Evolutionary conservation across 176 grass and related monocot species (phyloP).

Genomic region (Oryza rufipogon): DNA sequence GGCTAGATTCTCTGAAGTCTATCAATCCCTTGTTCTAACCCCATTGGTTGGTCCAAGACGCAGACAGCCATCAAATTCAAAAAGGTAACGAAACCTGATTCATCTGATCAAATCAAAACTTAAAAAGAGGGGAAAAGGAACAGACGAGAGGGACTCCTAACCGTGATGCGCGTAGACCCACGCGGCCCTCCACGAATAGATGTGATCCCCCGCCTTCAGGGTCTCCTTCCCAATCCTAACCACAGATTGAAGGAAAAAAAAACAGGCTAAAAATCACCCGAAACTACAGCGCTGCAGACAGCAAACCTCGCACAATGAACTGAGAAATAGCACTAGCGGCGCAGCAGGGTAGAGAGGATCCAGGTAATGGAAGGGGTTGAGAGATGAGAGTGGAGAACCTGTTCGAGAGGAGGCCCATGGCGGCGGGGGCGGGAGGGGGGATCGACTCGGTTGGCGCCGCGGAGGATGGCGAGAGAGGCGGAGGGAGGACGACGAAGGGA

Average conservation of each 20-base stretch:
- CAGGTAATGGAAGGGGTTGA: background rate
- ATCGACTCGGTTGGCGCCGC: background rate
- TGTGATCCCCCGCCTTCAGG: slow-evolving; percentile 78
- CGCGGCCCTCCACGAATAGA: slow-evolving; percentile 77
- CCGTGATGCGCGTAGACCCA: slow-evolving; percentile 86
- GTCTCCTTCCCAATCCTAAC: slow-evolving; percentile 64
- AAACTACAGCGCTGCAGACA: background rate
- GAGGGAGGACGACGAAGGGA: background rate
- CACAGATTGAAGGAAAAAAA: background rate
- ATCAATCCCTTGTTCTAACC: background rate
- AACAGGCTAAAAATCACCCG: background rate
- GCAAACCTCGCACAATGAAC: background rate
- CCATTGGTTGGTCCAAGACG: background rate
- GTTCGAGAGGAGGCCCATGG: slow-evolving; percentile 64
- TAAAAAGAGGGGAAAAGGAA: background rate
- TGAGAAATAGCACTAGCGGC: no score
- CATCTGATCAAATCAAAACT: background rate
- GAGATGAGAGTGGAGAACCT: slow-evolving; percentile 12
- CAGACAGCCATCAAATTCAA: background rate
- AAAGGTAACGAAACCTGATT: background rate
- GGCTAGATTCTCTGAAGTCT: background rate
- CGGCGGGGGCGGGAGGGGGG: slow-evolving; percentile 2
- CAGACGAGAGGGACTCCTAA: background rate
- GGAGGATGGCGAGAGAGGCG: background rate
- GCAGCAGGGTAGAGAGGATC: background rate